Evolutionary conservation across 1,284 basidiomycete species (phyloP).

Genomic region (Abortiporus biennis): DNA sequence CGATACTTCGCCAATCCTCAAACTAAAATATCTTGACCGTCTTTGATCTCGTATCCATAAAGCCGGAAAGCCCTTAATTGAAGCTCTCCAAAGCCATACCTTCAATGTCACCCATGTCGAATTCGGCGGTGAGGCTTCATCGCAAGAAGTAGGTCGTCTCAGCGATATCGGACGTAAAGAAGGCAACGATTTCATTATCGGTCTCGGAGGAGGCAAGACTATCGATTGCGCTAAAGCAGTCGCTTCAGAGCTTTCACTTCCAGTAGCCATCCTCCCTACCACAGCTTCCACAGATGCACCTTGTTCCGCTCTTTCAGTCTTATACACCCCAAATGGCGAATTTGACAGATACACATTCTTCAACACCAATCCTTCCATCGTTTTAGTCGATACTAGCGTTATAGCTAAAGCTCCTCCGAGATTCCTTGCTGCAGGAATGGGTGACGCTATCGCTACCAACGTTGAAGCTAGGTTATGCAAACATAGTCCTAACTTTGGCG

Average conservation of each 20-base stretch:
- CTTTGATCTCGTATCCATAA: background rate
- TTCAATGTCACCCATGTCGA: conserved; percentile 23
- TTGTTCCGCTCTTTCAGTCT: conserved; percentile 28
- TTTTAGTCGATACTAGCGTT: conserved; percentile 29
- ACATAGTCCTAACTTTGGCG: conserved; percentile 27
- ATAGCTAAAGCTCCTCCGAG: conserved; percentile 25
- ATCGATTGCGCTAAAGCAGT: conserved; percentile 28
- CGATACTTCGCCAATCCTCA: background rate
- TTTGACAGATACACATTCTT: conserved; percentile 30
- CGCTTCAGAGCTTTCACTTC: conserved; percentile 23
- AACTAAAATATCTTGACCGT: background rate
- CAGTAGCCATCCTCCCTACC: conserved; percentile 25
- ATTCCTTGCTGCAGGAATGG: conserved; percentile 29
- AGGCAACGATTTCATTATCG: conserved; percentile 25
- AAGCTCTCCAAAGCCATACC: conserved; percentile 17
- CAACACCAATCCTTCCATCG: conserved; percentile 26
- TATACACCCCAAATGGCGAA: conserved; percentile 27
- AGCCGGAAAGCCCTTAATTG: conserved; percentile 26
- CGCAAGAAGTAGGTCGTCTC: conserved; percentile 24
- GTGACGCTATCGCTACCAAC: conserved; percentile 30
- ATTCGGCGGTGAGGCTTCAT: conserved; percentile 27
- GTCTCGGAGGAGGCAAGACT: conserved; percentile 29
- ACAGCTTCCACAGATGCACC: conserved; percentile 31
- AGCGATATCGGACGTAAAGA: conserved; percentile 15
- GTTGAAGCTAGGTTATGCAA: conserved; percentile 25